Evolutionary conservation across 768 basidiomycete species (phyloP), one percentile per base, ranked within the genome.

Genomic region (Royoungia palumana): DNA sequence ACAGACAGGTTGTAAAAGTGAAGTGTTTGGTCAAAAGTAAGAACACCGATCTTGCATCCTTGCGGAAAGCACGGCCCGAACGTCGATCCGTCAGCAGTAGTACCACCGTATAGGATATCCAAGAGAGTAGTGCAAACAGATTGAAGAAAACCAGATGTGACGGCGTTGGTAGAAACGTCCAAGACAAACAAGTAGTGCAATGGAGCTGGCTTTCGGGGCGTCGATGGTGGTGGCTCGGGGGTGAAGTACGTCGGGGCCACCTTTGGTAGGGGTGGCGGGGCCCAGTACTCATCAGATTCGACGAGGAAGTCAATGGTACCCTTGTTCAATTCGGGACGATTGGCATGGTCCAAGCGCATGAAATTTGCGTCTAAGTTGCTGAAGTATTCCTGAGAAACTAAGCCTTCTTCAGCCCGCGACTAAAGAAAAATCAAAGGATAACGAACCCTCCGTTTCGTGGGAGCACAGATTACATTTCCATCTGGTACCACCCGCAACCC

Each of bases 391-490:
- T 83, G 67, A 11, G 79, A 72, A 41, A 96, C 94, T 95, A 60
- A 3, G 39, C 17, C 5, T 3, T 3, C 3, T 25, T 54, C 44
- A 55, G 48, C 19, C 21, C 39, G 36, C 35, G 38, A 43, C 43
- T n/a, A 32, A 46, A 44, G 14, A 36, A 19, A 22, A 39, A 47
- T 44, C 28, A 60, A 30, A 44, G 36, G 36, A 24, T 21, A 16
- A 62, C 85, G 57, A 56, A 94, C 95, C 94, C 73, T 82, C 77
- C n/a, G 89, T 92, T 61, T 87, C 81, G 55, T 83, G 79, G 2
- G 74, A 70, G 69, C 96, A 99, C 14, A 99, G 64, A 73, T 98
- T 98, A 66, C 96, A 99, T 58, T 77, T 83, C 91, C 94, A 99
- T 56, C 76, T 81, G 50, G 78, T 76, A 6, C 96, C 96, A 3